A percentile compares a stretch with the other conserved stretches of the same genome.
These are phyloP conservation scores for Eucommia ulmoides DNA, from an alignment of 257 asterid genomes.

Conservation along the genomic window DNA sequence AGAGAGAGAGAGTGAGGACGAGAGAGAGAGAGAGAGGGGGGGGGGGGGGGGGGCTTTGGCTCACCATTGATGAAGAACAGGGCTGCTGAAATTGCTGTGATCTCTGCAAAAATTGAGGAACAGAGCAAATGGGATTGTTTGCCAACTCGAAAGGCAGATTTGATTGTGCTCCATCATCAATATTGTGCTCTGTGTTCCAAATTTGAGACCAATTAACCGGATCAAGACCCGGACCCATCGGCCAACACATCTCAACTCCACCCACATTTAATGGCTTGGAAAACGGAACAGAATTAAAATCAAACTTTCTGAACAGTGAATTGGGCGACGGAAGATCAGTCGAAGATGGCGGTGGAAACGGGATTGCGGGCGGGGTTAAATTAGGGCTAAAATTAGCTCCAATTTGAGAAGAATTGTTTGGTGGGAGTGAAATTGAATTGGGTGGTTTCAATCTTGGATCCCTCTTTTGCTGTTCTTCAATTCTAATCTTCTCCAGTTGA, in stretches of 20 bases:
- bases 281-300: conserved; percentile 21
- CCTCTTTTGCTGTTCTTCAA: conserved; percentile 58
- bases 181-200: conserved; percentile 28
- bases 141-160: conserved; percentile 17
- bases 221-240: conserved; percentile 14
- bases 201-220: conserved; percentile 31
- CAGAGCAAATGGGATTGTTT: conserved; percentile 18
- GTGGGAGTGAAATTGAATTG: conserved; percentile 21
- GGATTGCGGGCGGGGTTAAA: conserved; percentile 17
- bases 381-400: conserved; percentile 24
- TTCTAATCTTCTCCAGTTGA: conserved; percentile 75
- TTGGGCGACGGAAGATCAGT: conserved; percentile 27
- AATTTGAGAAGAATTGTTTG: conserved; percentile 14
- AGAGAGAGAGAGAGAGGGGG: not conserved
- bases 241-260: conserved; percentile 22
- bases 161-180: conserved; percentile 20
- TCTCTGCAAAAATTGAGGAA: conserved; percentile 27
- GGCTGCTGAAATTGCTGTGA: conserved; percentile 38
- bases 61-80: conserved; percentile 37
- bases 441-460: conserved; percentile 29
- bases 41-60: conserved; percentile 5
- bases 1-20: not conserved
- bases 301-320: conserved; percentile 25
- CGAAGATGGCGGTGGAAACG: conserved; percentile 18
- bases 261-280: conserved; percentile 18